Evolutionary conservation across 768 basidiomycete genomes (phyloP), one percentile per base, ranked within the genome.

Genomic region (Kwoniella sp.): DNA sequence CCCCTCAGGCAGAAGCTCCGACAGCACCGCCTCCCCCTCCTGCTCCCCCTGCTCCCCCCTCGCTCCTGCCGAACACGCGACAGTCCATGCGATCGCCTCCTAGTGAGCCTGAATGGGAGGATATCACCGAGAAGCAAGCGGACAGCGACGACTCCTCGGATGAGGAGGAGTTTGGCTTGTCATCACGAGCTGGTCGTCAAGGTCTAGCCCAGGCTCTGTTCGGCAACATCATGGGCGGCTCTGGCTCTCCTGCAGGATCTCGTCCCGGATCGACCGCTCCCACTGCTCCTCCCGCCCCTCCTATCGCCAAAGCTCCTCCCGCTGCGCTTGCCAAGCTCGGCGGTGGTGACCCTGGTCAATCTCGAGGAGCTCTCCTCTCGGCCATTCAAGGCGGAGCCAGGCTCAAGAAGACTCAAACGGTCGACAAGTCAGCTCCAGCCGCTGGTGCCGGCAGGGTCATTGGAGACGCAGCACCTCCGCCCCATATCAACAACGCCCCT

Each of bases 151-250:
- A 81, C 5, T 84, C 85, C 61, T 84, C 82, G 57, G 85, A 83
- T 46, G 88, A 89, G 48, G 89, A 90, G 70, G 89, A 90, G 53
- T 38, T 40, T 15, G 76, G 85, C 41, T 78, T 79, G n/a, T 79
- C 79, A 12, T 83, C 81, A 3, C 79, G 91, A 37, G 79, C 77
- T 44, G 81, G 78, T 15, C 79, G 87, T 14, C 80, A 80, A 52
- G 82, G 83, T 48, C 82, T 98, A 32, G 92, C 92, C 6, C 79
- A 82, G 57, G 79, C 83, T 50, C 68, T 96, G 37, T 96, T 96
- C 69, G 85, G 87, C 11, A 80, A 76, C 50, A 81, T 86, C 49
- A 5, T 76, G 38, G 74, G n/a, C 33, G 57, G 15, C 29, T 67
- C 42, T 47, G 61, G 41, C 62, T 46, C 45, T 33, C 53, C 25